Conservation (phyloP, 1,284 basidiomycete genomes). For the Malassezia restricta region DNA sequence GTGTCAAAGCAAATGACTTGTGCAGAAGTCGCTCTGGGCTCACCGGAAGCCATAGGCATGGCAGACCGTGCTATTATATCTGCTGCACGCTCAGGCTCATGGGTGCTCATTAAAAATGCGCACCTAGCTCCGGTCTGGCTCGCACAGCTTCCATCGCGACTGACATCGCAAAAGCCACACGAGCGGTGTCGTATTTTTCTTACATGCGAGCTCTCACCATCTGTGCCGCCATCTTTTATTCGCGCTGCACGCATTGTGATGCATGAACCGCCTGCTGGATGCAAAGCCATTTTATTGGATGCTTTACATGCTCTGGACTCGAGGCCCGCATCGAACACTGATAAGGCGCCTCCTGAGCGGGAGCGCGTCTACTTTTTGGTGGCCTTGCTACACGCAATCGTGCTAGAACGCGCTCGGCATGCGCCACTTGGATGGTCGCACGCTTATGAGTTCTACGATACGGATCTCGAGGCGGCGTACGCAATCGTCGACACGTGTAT, state of each 20-base stretch:
- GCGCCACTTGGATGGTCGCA: constrained; percentile 42
- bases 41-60: constrained; percentile 36
- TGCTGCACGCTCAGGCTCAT: constrained; percentile 33
- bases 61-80: constrained; percentile 41
- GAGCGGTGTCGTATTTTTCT: constrained; percentile 40
- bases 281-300: constrained; percentile 41
- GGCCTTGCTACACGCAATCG: constrained; percentile 41
- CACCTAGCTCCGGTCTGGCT: constrained; percentile 42
- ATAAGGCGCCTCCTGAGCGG: constrained; percentile 33
- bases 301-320: constrained; percentile 23
- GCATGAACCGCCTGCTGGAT: constrained; percentile 44
- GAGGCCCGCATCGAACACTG: background rate
- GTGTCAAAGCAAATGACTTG: constrained; percentile 24
- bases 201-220: constrained; percentile 41
- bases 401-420: constrained; percentile 39
- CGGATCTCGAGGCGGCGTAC: constrained; percentile 38
- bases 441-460: constrained; percentile 44
- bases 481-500: constrained; percentile 41
- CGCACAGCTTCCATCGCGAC: constrained; percentile 40
- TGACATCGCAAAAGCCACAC: constrained; percentile 32
- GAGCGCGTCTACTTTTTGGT: constrained; percentile 37
- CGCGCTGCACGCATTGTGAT: constrained; percentile 38
- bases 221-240: constrained; percentile 40
- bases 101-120: constrained; percentile 45
- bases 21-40: constrained; percentile 41